These are phyloP conservation scores for Turnera subulata DNA, from an alignment of 345 rosid species.

Conservation along the genomic window DNA sequence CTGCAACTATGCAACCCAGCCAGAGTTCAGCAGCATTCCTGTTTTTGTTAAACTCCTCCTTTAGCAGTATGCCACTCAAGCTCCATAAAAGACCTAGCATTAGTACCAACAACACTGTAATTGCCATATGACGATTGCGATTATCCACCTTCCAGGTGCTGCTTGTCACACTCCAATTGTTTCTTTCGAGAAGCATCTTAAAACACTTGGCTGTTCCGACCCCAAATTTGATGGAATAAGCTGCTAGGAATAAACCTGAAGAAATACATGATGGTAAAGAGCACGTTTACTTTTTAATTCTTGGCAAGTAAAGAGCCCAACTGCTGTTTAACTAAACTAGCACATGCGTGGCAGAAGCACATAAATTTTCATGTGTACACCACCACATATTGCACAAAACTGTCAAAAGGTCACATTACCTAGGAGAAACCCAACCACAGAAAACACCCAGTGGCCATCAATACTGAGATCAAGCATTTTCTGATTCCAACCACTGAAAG, in stretches of 20 bases:
- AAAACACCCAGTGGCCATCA: conserved; percentile 65
- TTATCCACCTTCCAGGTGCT: conserved; percentile 42
- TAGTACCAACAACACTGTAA: conserved; percentile 37
- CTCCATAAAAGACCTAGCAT: conserved; percentile 43
- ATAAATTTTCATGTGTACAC: background rate
- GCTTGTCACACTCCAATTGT: conserved; percentile 10
- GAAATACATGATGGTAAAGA: background rate
- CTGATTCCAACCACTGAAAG: conserved; percentile 98
- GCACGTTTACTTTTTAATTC: background rate
- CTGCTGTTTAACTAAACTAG: background rate
- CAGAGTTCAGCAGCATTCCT: conserved; percentile 59
- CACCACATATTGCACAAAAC: background rate
- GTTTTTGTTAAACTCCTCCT: conserved; percentile 44
- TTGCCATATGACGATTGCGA: conserved; percentile 36
- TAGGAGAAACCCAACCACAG: conserved; percentile 59
- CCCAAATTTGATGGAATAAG: conserved; percentile 70
- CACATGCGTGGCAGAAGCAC: no score
- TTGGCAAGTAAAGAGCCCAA: background rate
- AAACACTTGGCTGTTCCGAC: conserved; percentile 80
- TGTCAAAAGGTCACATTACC: conserved; percentile 37
- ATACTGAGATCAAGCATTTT: conserved; percentile 85
- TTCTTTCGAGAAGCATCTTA: conserved; percentile 40
- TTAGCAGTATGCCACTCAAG: conserved; percentile 40
- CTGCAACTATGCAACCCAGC: conserved; percentile 74
- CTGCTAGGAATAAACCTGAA: conserved; percentile 77